Evolutionary conservation across 2,329 filamentous ascomycete genomes (phyloP).

Genomic region (Exophiala lecanii-corni): DNA sequence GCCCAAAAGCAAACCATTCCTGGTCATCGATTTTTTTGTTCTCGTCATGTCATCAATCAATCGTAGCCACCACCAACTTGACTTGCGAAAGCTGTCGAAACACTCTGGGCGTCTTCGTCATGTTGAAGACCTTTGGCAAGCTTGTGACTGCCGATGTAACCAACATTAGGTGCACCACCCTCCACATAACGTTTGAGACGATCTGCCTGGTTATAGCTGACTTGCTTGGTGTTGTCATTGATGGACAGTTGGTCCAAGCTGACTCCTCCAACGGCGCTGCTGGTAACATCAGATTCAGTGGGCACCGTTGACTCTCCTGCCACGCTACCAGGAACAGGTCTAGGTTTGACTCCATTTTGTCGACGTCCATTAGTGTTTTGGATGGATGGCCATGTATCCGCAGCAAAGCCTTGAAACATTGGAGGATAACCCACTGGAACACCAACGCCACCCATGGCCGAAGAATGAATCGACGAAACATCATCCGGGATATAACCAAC

Average conservation of each 20-base stretch:
- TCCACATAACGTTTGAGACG: slow-evolving; percentile 93
- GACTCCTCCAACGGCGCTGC: slow-evolving; percentile 75
- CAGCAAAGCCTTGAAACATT: slow-evolving; percentile 90
- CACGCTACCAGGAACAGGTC: slow-evolving; percentile 68
- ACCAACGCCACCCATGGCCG: slow-evolving; percentile 79
- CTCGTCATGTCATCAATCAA: slow-evolving; percentile 39
- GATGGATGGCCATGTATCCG: slow-evolving; percentile 81
- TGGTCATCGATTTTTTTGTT: too few species aligned
- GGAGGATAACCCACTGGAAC: slow-evolving; percentile 79
- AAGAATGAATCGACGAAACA: slow-evolving; percentile 92
- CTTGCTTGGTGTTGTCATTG: slow-evolving; percentile 64
- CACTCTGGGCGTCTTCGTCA: slow-evolving; percentile 92
- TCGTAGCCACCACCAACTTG: slow-evolving; percentile 71
- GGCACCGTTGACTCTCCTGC: slow-evolving; percentile 90
- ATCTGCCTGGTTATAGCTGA: slow-evolving; percentile 76
- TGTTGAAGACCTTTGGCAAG: slow-evolving; percentile 49
- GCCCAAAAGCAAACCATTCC: too few species aligned
- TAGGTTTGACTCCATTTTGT: slow-evolving; percentile 59
- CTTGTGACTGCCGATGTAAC: slow-evolving; percentile 58
- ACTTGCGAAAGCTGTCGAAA: slow-evolving; percentile 94
- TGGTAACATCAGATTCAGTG: slow-evolving; percentile 80
- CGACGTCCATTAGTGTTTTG: slow-evolving; percentile 60
- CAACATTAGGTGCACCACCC: slow-evolving; percentile 65
- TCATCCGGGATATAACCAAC: slow-evolving; percentile 96
- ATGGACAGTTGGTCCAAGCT: slow-evolving; percentile 71